Conservation (phyloP, 305 asterid species). For the Fraxinus albicans region DNA sequence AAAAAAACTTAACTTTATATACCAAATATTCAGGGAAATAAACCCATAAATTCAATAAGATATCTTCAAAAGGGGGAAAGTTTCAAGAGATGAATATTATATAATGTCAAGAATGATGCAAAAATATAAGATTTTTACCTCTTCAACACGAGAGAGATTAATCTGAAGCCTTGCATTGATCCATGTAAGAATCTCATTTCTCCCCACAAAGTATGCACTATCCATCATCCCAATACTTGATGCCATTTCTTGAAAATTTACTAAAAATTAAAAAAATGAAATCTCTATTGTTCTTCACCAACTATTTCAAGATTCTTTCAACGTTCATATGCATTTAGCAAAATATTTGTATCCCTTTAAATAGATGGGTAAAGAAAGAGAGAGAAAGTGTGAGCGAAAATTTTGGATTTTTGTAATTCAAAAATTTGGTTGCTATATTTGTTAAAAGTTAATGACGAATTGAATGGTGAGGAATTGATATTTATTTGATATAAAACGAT, state of each 20-base stretch:
- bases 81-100: neutral
- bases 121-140: slow-evolving; percentile 42
- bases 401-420: slow-evolving; percentile 45
- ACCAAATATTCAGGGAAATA: slow-evolving; percentile 2
- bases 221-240: slow-evolving; percentile 91
- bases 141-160: slow-evolving; percentile 76
- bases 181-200: slow-evolving; percentile 88
- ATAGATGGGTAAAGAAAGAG: neutral
- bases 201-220: slow-evolving; percentile 86
- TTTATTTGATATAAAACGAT: neutral
- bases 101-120: neutral
- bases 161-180: slow-evolving; percentile 80
- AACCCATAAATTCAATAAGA: slow-evolving; percentile 1
- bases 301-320: slow-evolving; percentile 14
- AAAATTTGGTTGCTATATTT: slow-evolving; percentile 24
- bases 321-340: neutral
- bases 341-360: neutral
- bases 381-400: slow-evolving; percentile 28
- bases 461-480: slow-evolving; percentile 16
- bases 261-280: neutral
- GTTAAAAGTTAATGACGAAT: slow-evolving; percentile 3
- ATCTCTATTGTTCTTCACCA: slow-evolving; percentile 15
- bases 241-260: slow-evolving; percentile 41
- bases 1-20: neutral
- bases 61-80: neutral